Percentiles rank a stretch among this genome's conserved stretches.
Conservation (phyloP, 2,329 filamentous ascomycete genomes). For the Sodiomyces alkalinus region DNA sequence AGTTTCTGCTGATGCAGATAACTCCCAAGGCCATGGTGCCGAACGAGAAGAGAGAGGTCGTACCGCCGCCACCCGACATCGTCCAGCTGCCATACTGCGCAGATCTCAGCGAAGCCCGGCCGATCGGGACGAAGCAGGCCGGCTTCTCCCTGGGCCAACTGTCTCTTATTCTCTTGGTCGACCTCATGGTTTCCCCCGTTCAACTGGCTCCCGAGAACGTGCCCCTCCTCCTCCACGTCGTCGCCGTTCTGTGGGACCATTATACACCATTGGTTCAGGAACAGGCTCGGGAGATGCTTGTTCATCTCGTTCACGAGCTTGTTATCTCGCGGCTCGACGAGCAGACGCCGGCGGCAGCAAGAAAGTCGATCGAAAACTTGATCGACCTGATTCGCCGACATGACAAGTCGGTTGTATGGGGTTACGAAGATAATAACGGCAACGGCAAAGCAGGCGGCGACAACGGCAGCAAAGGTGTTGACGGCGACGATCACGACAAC, state of each 20-base stretch:
- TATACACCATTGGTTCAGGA: constrained; percentile 92
- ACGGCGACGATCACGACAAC: constrained; percentile 56
- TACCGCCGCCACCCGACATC: constrained; percentile 58
- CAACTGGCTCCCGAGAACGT: constrained; percentile 66
- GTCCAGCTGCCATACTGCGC: constrained; percentile 75
- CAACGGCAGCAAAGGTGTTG: too few species aligned
- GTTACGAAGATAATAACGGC: constrained; percentile 83
- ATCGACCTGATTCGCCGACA: constrained; percentile 78
- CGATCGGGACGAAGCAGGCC: constrained; percentile 78
- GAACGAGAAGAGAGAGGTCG: constrained; percentile 59
- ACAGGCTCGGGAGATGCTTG: constrained; percentile 92
- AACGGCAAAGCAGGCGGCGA: constrained; percentile 65
- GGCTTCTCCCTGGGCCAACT: constrained; percentile 88
- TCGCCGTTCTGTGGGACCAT: constrained; percentile 93
- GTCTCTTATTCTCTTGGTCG: constrained; percentile 83
- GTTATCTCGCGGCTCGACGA: constrained; percentile 70
- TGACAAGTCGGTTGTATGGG: constrained; percentile 76
- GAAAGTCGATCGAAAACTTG: constrained; percentile 68
- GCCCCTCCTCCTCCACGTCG: constrained; percentile 75
- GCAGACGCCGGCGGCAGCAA: constrained; percentile 42
- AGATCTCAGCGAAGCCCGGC: constrained; percentile 63
- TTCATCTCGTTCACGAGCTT: constrained; percentile 91
- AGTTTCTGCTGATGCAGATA: constrained; percentile 84
- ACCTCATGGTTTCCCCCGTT: constrained; percentile 87
- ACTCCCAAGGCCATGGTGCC: constrained; percentile 95